phyloP scores from a whole-genome alignment of 2,329 filamentous ascomycete genomes.

The Ambrosiella xylebori region DNA sequence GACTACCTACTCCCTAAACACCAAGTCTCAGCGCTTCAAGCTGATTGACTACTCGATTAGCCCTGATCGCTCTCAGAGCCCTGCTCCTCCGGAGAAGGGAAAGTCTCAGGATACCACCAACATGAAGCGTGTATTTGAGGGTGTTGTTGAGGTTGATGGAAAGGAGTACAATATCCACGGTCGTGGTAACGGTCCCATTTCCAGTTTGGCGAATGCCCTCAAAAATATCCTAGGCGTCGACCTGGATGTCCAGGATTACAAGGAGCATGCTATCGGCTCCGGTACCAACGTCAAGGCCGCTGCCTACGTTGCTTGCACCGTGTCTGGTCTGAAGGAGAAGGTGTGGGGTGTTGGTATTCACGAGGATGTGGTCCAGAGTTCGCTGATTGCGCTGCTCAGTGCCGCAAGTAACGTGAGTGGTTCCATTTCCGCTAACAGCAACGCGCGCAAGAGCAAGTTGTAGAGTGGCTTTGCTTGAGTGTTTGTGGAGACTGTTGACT shows the following conservation, averaged over 20 bases:
- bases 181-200: constrained; percentile 78
- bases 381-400: constrained; percentile 67
- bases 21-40: constrained; percentile 60
- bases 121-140: constrained; percentile 66
- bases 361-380: constrained; percentile 80
- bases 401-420: constrained; percentile 68
- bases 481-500: neutral
- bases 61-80: constrained; percentile 62
- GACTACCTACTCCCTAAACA: constrained; percentile 66
- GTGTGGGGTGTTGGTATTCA: constrained; percentile 89
- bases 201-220: constrained; percentile 69
- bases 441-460: constrained; percentile 15
- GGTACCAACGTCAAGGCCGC: constrained; percentile 81
- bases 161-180: constrained; percentile 63
- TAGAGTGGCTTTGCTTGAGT: constrained; percentile 3
- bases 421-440: constrained; percentile 9
- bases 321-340: constrained; percentile 46
- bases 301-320: constrained; percentile 80
- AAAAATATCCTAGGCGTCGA: constrained; percentile 56
- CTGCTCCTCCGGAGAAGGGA: constrained; percentile 47
- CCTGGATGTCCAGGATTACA: constrained; percentile 85
- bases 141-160: constrained; percentile 68
- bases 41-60: constrained; percentile 85
- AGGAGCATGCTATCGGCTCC: constrained; percentile 79
- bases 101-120: constrained; percentile 64